Percentiles rank a stretch among this genome's conserved stretches.
Conservation (phyloP, 2,329 filamentous ascomycete species). For the Akanthomyces dipterigenus region DNA sequence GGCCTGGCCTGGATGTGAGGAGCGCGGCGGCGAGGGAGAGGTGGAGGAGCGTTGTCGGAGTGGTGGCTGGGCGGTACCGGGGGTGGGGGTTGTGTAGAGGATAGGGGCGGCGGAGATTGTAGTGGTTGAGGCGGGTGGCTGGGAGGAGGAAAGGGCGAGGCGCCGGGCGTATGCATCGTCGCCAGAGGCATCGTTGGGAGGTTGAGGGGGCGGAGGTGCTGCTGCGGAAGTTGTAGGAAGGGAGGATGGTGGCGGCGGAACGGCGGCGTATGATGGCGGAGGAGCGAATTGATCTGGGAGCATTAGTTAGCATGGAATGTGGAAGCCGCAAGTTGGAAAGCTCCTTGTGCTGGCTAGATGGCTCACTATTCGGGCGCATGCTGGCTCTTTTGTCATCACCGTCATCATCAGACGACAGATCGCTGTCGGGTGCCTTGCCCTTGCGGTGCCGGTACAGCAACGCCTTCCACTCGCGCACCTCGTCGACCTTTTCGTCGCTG, state of each 20-base stretch:
- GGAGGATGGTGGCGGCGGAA: slow-evolving; percentile 46
- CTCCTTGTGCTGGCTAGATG: neutral
- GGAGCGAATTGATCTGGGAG: slow-evolving; percentile 52
- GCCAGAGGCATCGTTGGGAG: slow-evolving; percentile 54
- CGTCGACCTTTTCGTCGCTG: slow-evolving; percentile 75
- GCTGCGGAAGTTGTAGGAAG: slow-evolving; percentile 39
- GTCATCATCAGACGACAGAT: slow-evolving; percentile 33
- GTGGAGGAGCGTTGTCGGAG: slow-evolving; percentile 31
- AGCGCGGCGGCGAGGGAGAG: slow-evolving; percentile 30
- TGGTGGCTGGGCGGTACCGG: slow-evolving; percentile 36
- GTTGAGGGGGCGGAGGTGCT: slow-evolving; percentile 38
- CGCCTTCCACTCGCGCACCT: slow-evolving; percentile 80
- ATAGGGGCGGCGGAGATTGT: slow-evolving; percentile 71
- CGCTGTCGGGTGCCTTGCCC: slow-evolving; percentile 35
- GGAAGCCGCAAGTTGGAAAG: neutral
- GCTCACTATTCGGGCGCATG: slow-evolving; percentile 1
- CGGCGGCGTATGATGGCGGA: slow-evolving; percentile 49
- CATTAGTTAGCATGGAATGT: slow-evolving; percentile 16
- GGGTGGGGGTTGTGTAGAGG: slow-evolving; percentile 50
- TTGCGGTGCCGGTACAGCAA: slow-evolving; percentile 67
- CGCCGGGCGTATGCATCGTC: slow-evolving; percentile 65
- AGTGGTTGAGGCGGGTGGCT: slow-evolving; percentile 31
- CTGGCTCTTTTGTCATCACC: slow-evolving; percentile 28
- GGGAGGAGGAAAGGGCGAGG: slow-evolving; percentile 43
- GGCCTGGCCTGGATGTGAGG: slow-evolving; percentile 68